Conservation (phyloP, 1,284 basidiomycete species). For the Leccinum griseonigrum region DNA sequence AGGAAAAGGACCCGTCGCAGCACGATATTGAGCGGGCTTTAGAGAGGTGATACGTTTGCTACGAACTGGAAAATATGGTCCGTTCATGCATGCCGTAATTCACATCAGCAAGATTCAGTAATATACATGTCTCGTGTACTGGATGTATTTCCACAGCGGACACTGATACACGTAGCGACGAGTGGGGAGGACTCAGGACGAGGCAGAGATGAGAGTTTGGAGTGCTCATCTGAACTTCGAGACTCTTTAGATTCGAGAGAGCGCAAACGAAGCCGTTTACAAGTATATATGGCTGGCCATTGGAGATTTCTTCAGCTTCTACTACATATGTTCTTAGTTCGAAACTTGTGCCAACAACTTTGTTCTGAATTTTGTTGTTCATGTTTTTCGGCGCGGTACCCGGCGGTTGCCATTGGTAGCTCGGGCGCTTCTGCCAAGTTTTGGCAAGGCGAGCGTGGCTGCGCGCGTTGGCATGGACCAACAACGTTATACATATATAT, state of each 20-base stretch:
- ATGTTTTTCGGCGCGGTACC: not conserved
- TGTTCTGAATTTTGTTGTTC: not conserved
- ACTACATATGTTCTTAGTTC: no score
- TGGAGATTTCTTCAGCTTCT: not conserved
- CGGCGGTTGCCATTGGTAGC: not conserved
- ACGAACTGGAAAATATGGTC: not conserved
- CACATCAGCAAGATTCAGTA: not conserved
- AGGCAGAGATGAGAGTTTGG: no score
- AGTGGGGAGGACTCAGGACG: not conserved
- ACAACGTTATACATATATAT: constrained; percentile 6
- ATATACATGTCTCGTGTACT: not conserved
- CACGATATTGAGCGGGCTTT: not conserved
- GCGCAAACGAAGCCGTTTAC: not conserved
- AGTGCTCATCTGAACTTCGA: not conserved
- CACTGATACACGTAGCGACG: not conserved
- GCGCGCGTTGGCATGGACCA: constrained; percentile 2
- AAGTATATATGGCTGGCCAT: not conserved
- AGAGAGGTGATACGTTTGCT: not conserved
- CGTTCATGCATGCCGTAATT: not conserved
- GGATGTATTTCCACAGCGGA: not conserved
- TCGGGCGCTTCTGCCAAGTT: not conserved
- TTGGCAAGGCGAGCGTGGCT: not conserved
- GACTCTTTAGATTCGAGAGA: not conserved
- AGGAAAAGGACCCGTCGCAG: not conserved
- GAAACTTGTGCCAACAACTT: no score